These are phyloP conservation scores for Trichophyton equinum DNA, from an alignment of 2,329 filamentous ascomycete species.

Conservation along the genomic window DNA sequence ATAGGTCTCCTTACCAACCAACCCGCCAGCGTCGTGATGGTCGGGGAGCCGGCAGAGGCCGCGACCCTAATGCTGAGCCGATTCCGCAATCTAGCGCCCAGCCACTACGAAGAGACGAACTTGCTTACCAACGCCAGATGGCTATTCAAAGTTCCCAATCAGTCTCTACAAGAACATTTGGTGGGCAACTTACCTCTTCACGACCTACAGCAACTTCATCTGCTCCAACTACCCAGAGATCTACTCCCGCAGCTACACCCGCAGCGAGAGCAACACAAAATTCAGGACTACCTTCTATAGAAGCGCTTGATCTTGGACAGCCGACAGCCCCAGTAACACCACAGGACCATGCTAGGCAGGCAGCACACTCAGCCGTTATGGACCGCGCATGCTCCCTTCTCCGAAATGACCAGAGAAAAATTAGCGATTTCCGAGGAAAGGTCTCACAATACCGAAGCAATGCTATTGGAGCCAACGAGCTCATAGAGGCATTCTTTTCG, in stretches of 20 bases:
- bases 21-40: slow-evolving; percentile 44
- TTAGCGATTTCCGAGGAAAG: slow-evolving; percentile 62
- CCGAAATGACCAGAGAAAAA: slow-evolving; percentile 60
- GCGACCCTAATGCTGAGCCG: slow-evolving; percentile 76
- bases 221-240: slow-evolving; percentile 22
- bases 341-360: slow-evolving; percentile 66
- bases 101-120: slow-evolving; percentile 68
- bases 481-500: slow-evolving; percentile 78
- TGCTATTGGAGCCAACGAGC: slow-evolving; percentile 55
- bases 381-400: slow-evolving; percentile 74
- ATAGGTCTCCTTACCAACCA: slow-evolving; percentile 56
- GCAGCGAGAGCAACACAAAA: slow-evolving; percentile 15
- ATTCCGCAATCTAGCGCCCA: slow-evolving; percentile 66
- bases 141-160: slow-evolving; percentile 82
- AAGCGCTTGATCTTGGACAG: slow-evolving; percentile 42
- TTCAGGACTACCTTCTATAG: slow-evolving; percentile 30
- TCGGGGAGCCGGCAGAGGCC: slow-evolving; percentile 53
- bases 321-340: slow-evolving; percentile 39
- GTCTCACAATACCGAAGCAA: slow-evolving; percentile 67
- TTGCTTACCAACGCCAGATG: slow-evolving; percentile 84
- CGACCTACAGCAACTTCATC: slow-evolving; percentile 37
- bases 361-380: slow-evolving; percentile 72
- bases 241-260: slow-evolving; percentile 18
- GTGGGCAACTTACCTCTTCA: slow-evolving; percentile 60
- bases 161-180: slow-evolving; percentile 66